Percentiles rank a stretch among this genome's conserved stretches.
These are phyloP conservation scores for Phoma sp. DNA, from an alignment of 2,329 filamentous ascomycete species.

Conservation along the genomic window DNA sequence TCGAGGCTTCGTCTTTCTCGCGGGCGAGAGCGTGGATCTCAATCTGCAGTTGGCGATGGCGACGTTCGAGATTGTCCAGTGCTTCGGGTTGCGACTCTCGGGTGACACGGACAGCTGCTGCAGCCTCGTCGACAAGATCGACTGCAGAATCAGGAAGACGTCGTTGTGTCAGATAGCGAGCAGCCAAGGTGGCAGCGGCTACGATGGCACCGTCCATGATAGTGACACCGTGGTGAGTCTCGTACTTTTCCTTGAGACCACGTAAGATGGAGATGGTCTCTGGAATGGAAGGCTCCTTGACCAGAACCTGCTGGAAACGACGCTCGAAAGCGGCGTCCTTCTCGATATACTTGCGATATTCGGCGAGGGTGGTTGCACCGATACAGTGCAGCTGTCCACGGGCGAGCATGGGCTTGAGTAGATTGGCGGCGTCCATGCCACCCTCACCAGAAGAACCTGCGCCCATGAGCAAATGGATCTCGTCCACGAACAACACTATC, in stretches of 20 bases:
- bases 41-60: constrained; percentile 88
- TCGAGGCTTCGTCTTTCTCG: constrained; percentile 93
- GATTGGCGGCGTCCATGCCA: constrained; percentile 97
- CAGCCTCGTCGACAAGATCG: constrained; percentile 94
- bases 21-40: constrained; percentile 94
- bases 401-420: constrained; percentile 97
- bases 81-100: constrained; percentile 96
- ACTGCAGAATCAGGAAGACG: constrained; percentile 96
- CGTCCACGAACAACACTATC: constrained; percentile 97
- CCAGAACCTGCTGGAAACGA: constrained; percentile 96
- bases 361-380: constrained; percentile 90
- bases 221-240: constrained; percentile 96
- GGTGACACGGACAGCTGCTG: constrained; percentile 93
- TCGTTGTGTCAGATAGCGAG: constrained; percentile 88
- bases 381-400: constrained; percentile 97
- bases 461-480: constrained; percentile 98
- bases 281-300: constrained; percentile 87
- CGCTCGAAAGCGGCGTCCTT: constrained; percentile 98
- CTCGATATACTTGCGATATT: constrained; percentile 99
- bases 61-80: constrained; percentile 91
- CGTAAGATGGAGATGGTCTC: constrained; percentile 98
- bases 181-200: constrained; percentile 85
- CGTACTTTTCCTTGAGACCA: constrained; percentile 96
- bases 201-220: constrained; percentile 95
- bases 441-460: constrained; percentile 93